These are phyloP conservation scores for Dictyostelium purpureum DNA, from an alignment of 78 protist species.

Conservation along the genomic window DNA sequence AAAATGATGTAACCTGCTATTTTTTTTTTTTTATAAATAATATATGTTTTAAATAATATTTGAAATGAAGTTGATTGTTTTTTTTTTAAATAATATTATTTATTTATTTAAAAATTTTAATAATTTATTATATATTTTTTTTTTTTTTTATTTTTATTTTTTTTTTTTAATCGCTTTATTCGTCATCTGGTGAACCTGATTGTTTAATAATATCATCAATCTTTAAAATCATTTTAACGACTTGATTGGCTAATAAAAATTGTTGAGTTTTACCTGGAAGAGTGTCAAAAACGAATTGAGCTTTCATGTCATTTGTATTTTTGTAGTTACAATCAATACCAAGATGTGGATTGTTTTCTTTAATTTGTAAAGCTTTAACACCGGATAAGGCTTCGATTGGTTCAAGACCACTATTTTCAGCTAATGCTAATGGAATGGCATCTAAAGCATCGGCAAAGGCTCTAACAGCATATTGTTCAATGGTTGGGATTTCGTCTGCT, in stretches of 20 bases:
- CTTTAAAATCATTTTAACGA: conserved; percentile 99
- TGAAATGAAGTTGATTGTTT: too few relatives aligned
- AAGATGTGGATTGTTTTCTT: conserved; percentile 87
- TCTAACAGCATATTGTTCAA: conserved; percentile 98
- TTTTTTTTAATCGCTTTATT: conserved; percentile 6
- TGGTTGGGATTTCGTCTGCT: conserved; percentile 91
- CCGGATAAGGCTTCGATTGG: conserved; percentile 94
- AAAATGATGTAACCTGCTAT: too few relatives aligned
- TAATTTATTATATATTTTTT: background rate
- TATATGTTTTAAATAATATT: too few relatives aligned
- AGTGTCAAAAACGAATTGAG: conserved; percentile 97
- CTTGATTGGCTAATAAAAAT: conserved; percentile 98
- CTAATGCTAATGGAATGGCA: conserved; percentile 98
- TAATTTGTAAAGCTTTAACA: conserved; percentile 92
- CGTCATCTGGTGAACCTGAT: background rate
- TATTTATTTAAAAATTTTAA: too few relatives aligned
- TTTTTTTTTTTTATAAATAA: too few relatives aligned
- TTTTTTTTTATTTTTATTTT: background rate
- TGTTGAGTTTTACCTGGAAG: conserved; percentile 98
- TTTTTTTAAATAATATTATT: too few relatives aligned
- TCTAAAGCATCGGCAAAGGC: conserved; percentile 99
- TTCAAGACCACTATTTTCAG: conserved; percentile 98
- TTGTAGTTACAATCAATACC: conserved; percentile 97
- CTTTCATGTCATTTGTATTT: conserved; percentile 95
- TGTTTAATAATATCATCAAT: conserved; percentile 96